A percentile compares a stretch with the other conserved stretches of the same genome.
Evolutionary conservation across 345 rosid species (phyloP).

Genomic region (Hibiscus mutabilis): DNA sequence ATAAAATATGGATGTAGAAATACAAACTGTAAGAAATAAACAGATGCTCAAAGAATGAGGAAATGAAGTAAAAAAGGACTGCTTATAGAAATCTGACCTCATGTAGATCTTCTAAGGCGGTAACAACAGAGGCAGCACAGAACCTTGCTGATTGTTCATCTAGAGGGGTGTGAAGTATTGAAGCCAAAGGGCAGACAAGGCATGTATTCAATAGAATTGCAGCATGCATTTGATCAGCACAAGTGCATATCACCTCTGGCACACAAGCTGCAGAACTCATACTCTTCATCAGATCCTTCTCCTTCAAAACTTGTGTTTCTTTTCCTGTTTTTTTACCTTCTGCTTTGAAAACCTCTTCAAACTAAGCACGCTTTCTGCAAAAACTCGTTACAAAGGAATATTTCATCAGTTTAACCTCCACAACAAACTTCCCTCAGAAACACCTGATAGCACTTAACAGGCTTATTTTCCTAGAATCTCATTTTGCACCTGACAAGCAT

Average conservation of each 20-base stretch:
- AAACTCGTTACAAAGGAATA: neutral
- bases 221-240: constrained; percentile 53
- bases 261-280: constrained; percentile 50
- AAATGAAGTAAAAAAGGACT: neutral
- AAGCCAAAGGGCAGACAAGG: constrained; percentile 74
- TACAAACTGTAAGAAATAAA: neutral
- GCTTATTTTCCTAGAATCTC: neutral
- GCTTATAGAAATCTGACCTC: constrained; percentile 39
- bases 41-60: neutral
- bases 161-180: constrained; percentile 65
- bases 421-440: constrained; percentile 10
- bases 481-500: neutral
- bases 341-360: constrained; percentile 82
- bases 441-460: neutral
- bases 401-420: neutral
- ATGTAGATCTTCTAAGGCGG: constrained; percentile 74
- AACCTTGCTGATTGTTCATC: constrained; percentile 66
- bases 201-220: constrained; percentile 60
- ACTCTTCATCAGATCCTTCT: constrained; percentile 69
- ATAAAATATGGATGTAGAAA: constrained; percentile 11
- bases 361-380: constrained; percentile 51
- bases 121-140: constrained; percentile 66
- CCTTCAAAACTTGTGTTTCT: constrained; percentile 76
- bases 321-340: constrained; percentile 68
- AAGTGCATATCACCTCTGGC: constrained; percentile 66